Base-by-base conservation (phyloP, 441 rosid species). In the Kokia cookei region DNA sequence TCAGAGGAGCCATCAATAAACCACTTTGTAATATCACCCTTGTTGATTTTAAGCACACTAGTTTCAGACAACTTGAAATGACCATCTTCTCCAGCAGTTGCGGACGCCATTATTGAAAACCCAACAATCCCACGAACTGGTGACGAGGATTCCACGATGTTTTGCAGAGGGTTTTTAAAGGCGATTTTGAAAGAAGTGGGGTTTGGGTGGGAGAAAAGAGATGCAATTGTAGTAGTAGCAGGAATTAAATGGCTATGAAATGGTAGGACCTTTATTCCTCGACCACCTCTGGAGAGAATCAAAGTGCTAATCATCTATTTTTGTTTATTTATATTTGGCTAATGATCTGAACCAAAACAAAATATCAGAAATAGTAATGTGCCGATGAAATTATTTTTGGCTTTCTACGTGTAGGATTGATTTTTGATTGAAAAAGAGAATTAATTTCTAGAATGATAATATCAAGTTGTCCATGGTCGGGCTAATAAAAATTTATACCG, bases 21-120 rank as follows among this genome's bases (percentile, higher is more conserved):
- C 99, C 99, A 91, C 73, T 80, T 62, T 63, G 99, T 93, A 84
- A 95, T 90, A 68, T 95, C 98, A 1, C 99, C 98, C 65, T 88
- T 84, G 61, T 75, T 78, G 79, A 93, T 89, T 72, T 84, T 82
- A 64, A 95, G 91, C 19, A 86, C 60, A 29, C 75, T 70, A 13
- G 91, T 74, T 19, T 87, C 78, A 17, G 96, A 89, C 78, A 93
- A 73, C 27, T 66, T 79, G 82, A 92, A 94, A 57, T 65, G 82
- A 69, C 78, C 69, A 37, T 10, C 77, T 27, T 37, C 76, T 27
- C 54, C 79, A 3, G 37, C 74, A 17, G 66, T 74, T 24, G 55
- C 69, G 47, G 77, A 77, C 48, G 89, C 82, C 85, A 86, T 84
- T 24, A 54, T 78, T 45, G 84, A 71, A 43, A 65, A 53, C 40